These are phyloP conservation scores for Pelargonium australe DNA, from an alignment of 441 rosid genomes.

Conservation along the genomic window DNA sequence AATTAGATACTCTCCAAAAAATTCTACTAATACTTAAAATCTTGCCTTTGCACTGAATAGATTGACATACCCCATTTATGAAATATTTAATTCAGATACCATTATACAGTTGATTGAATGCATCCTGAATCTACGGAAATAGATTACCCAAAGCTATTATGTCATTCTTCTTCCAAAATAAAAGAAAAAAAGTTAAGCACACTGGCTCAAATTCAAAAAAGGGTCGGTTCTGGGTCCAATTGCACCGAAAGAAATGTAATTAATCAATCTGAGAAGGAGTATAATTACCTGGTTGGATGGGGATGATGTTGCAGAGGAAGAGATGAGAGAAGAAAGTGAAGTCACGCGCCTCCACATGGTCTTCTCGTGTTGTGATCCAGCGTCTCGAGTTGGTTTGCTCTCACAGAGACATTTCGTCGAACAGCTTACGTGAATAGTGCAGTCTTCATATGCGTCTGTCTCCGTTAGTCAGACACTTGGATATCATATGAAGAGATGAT, in stretches of 20 bases:
- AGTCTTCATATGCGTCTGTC: too few relatives aligned
- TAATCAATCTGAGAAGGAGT: not conserved
- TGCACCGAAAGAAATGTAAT: not conserved
- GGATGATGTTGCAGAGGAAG: slow-evolving; percentile 36
- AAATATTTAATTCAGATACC: not conserved
- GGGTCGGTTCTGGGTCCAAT: not conserved
- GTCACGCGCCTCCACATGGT: slow-evolving; percentile 68
- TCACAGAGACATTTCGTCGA: too few relatives aligned
- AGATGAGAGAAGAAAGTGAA: slow-evolving; percentile 43
- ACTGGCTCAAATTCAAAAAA: too few relatives aligned
- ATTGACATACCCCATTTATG: not conserved
- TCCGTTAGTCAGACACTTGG: too few relatives aligned
- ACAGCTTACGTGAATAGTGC: too few relatives aligned
- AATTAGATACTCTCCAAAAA: not conserved
- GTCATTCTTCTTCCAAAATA: too few relatives aligned
- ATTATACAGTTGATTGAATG: not conserved
- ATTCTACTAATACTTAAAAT: not conserved
- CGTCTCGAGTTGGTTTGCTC: not conserved
- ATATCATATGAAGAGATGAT: too few relatives aligned
- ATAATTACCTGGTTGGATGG: slow-evolving; percentile 33
- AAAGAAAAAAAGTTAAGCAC: too few relatives aligned
- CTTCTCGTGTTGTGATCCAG: not conserved
- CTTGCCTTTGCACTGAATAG: not conserved
- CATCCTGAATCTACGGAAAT: not conserved
- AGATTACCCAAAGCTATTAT: not conserved